Evolutionary conservation across 1,139 yeast species (phyloP), one percentile per base, ranked within the genome.

Genomic region (Saccharomyces hybrid): DNA sequence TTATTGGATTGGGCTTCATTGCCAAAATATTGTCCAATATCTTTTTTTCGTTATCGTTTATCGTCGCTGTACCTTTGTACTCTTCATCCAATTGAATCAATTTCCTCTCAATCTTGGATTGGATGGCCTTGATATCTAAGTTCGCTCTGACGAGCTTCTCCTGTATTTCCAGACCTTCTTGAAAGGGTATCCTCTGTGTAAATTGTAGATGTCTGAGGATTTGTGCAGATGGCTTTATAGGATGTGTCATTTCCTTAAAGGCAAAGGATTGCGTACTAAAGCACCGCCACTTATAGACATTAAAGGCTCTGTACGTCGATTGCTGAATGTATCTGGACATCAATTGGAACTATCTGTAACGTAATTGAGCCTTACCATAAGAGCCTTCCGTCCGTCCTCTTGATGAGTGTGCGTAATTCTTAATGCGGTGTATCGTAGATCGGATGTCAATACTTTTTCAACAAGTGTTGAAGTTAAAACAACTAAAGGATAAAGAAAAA

Each of bases 201-300:
- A 86, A 83, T 60, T 84, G 89, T 16, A 85, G 72, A 67, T 86
- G 93, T 52, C 84, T 76, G 29, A 85, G 64, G 0, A 75, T 74
- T 23, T 73, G 70, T 0, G 75, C 70, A 5, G 73, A 63, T 2
- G 60, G 61, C 29, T 62, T 67, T n/a, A 55, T 58, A 1, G 75
- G 74, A 3, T 55, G 52, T 2, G 67, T 62, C 5, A 44, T 38
- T 38, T 38, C 44, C n/a, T 38, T 38, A 6, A 38, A 6, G 13
- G 44, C 44, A 38, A 16, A 38, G 44, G 25, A 9, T 4, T 16
- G 11, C 11, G 25, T 19, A 3, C 44, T 38, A 38, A 38, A 38
- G n/a, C 44, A 38, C n/a, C 11, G 44, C 7, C 44, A 13, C 44
- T 31, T 16, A 46, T 26, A 47, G 34, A 1, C 46, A 31, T 14